Evolutionary conservation across 257 asterid genomes (phyloP).

Genomic region (Orobanche coerulescens): DNA sequence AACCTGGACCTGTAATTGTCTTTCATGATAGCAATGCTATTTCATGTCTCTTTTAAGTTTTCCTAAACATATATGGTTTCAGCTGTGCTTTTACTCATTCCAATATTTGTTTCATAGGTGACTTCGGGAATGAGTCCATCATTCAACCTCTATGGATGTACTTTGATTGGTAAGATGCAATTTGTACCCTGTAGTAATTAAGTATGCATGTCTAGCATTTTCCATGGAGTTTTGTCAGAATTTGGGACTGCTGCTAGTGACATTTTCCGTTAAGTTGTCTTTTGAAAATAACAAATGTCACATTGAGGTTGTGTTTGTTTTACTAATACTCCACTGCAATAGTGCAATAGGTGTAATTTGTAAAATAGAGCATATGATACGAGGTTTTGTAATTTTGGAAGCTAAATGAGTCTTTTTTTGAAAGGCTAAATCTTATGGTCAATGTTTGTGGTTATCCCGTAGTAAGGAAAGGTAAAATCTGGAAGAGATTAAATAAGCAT

Average conservation of each 20-base stretch:
- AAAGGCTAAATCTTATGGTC: background rate
- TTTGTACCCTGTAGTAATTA: constrained; percentile 1
- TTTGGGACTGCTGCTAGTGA: background rate
- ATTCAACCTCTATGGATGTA: constrained; percentile 65
- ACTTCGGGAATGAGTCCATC: constrained; percentile 86
- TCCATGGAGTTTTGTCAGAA: background rate
- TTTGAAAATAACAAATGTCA: too few species aligned
- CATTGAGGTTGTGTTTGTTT: background rate
- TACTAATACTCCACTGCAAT: background rate
- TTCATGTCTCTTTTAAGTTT: background rate
- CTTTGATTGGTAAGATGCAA: constrained; percentile 51
- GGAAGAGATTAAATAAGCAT: background rate
- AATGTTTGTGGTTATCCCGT: background rate
- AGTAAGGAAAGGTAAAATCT: background rate
- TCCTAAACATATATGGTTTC: background rate
- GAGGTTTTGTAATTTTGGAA: background rate
- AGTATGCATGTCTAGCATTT: background rate
- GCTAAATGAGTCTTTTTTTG: background rate
- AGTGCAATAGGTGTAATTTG: background rate
- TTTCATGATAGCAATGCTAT: background rate
- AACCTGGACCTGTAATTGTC: background rate
- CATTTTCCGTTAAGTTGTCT: background rate
- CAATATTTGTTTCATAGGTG: constrained; percentile 34
- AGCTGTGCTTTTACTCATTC: constrained; percentile 1
- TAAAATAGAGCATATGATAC: background rate